These are phyloP conservation scores for Ustilago tritici DNA, from an alignment of 1,284 basidiomycete species.

Conservation along the genomic window DNA sequence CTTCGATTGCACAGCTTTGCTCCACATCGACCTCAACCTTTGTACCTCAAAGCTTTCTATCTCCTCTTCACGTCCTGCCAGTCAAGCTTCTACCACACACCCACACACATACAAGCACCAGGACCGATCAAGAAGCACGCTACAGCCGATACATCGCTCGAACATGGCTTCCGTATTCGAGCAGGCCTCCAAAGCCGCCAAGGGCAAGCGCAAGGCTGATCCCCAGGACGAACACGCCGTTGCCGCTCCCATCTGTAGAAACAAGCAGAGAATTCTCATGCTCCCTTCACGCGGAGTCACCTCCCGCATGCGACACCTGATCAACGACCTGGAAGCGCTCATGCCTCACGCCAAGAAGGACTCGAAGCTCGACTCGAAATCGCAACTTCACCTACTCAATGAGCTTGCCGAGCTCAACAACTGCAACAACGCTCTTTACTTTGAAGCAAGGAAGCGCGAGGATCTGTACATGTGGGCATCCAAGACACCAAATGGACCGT, in stretches of 20 bases:
- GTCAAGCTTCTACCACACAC: background rate
- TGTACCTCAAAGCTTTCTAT: background rate
- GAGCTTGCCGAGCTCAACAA: slow-evolving; percentile 98
- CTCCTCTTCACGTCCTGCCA: background rate
- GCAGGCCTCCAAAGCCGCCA: slow-evolving; percentile 48
- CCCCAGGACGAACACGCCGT: slow-evolving; percentile 22
- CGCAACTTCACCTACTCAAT: slow-evolving; percentile 90
- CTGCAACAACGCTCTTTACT: slow-evolving; percentile 97
- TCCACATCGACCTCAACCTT: background rate
- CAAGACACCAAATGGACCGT: slow-evolving; percentile 97
- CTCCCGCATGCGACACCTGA: slow-evolving; percentile 95
- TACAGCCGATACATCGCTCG: background rate
- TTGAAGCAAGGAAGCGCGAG: slow-evolving; percentile 89
- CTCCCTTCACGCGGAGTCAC: slow-evolving; percentile 94
- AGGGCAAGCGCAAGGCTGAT: slow-evolving; percentile 59
- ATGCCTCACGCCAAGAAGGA: slow-evolving; percentile 94
- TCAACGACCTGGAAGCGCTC: slow-evolving; percentile 91
- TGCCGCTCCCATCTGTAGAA: slow-evolving; percentile 52
- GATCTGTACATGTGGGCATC: slow-evolving; percentile 97
- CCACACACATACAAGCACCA: background rate
- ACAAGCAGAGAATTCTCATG: slow-evolving; percentile 81
- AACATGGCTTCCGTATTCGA: slow-evolving; percentile 54
- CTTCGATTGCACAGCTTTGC: background rate
- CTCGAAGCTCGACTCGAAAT: slow-evolving; percentile 86
- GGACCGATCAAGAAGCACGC: background rate